Evolutionary conservation across 768 basidiomycete species (phyloP).

Genomic region (Leucocoprinus sp.): DNA sequence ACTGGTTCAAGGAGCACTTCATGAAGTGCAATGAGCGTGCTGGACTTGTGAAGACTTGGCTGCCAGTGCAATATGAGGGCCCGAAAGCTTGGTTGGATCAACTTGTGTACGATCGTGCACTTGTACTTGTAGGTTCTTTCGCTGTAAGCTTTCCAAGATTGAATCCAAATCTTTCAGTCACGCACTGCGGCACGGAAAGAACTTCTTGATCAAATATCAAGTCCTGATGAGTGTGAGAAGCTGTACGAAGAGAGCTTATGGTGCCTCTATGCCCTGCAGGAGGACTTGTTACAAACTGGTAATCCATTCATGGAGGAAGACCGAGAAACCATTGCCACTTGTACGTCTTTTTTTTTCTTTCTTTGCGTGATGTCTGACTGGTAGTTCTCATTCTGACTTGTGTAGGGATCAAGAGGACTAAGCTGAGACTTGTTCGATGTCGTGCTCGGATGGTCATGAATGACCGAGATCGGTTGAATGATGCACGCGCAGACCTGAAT

Average conservation of each 20-base stretch:
- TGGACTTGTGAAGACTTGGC: constrained; percentile 80
- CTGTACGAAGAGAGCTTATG: constrained; percentile 93
- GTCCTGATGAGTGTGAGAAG: constrained; percentile 81
- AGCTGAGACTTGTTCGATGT: constrained; percentile 74
- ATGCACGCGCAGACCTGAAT: constrained; percentile 74
- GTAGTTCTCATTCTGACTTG: constrained; percentile 3
- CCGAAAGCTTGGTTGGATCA: constrained; percentile 83
- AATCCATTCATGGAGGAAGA: constrained; percentile 86
- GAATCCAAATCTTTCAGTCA: constrained; percentile 55
- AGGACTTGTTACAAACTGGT: constrained; percentile 73
- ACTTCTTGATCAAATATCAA: constrained; percentile 67
- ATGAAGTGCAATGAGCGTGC: constrained; percentile 92
- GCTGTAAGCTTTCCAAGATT: too few relatives aligned
- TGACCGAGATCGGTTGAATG: constrained; percentile 60
- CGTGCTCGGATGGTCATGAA: constrained; percentile 72
- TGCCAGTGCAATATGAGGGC: constrained; percentile 75
- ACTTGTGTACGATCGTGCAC: constrained; percentile 86
- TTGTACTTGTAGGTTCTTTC: constrained; percentile 63
- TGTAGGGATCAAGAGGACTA: constrained; percentile 79
- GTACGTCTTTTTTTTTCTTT: constrained; percentile 31
- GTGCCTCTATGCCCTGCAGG: constrained; percentile 89
- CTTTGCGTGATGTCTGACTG: constrained; percentile 2
- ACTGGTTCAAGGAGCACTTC: constrained; percentile 92
- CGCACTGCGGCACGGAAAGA: constrained; percentile 90
- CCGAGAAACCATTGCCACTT: constrained; percentile 66